phyloP scores from a whole-genome alignment of 345 rosid genomes.

The Luvunga scandens region DNA sequence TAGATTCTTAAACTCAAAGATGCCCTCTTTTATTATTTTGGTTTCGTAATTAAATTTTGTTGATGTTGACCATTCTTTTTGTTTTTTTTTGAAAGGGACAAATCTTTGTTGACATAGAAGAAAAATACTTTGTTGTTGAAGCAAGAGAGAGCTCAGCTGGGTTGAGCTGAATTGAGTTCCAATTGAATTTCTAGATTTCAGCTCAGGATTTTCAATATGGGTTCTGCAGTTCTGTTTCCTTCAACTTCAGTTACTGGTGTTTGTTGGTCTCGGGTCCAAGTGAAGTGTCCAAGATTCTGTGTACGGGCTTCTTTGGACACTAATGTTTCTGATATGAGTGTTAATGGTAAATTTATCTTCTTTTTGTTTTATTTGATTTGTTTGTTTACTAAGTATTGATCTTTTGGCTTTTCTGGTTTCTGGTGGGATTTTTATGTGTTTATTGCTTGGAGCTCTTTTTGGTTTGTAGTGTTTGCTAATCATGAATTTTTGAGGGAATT shows the following conservation, averaged over 20 bases:
- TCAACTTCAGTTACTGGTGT: slow-evolving; percentile 49
- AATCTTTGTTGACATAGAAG: background rate
- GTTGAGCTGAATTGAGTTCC: background rate
- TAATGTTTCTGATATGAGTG: slow-evolving; percentile 89
- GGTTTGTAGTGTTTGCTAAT: background rate
- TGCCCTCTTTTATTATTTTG: background rate
- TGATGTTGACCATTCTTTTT: too few relatives aligned
- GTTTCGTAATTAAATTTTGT: too few relatives aligned
- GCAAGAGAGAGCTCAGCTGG: background rate
- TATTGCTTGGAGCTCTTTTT: background rate
- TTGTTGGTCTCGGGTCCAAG: slow-evolving; percentile 34
- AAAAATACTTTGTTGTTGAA: background rate
- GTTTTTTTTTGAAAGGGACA: too few relatives aligned
- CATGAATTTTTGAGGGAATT: background rate
- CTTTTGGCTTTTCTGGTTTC: slow-evolving; percentile 21
- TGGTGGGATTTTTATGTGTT: background rate
- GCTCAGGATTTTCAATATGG: slow-evolving; percentile 39
- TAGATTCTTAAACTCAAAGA: background rate
- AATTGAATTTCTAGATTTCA: background rate
- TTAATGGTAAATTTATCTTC: slow-evolving; percentile 54
- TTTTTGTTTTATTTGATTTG: background rate
- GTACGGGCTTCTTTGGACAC: slow-evolving; percentile 68
- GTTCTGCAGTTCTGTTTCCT: slow-evolving; percentile 68
- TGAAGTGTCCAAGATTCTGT: slow-evolving; percentile 38
- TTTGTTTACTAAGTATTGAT: slow-evolving; percentile 2